Base-by-base conservation (phyloP, 2,329 filamentous ascomycete genomes). In the Myriosclerotinia curreyana region DNA sequence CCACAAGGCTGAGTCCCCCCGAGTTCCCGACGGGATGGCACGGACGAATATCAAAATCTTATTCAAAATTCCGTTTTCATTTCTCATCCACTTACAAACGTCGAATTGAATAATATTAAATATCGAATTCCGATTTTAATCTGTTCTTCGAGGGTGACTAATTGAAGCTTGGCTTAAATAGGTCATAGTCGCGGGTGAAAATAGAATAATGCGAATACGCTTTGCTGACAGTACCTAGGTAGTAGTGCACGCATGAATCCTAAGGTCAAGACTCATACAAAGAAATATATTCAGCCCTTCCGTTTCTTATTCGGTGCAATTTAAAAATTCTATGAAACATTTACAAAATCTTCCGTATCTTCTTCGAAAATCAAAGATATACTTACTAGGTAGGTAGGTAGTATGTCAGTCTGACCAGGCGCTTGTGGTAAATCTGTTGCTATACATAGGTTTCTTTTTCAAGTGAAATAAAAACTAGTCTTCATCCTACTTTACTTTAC, bases 1-100 rank as follows among this genome's bases (percentile, higher is more conserved):
- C 52, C 22, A 40, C 54, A 63, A 63, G 60, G 52, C 55, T 59
- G 42, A 59, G 8, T 17, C 22, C n/a, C n/a, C n/a, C n/a, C n/a
- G n/a, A n/a, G n/a, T n/a, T n/a, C n/a, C 31, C 5, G n/a, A 31
- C 36, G 28, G 44, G 31, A 22, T 31, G 36, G 36, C 36, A 14
- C 9, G 36, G n/a, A n/a, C 8, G 20, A 14, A 20, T 11, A 59
- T 25, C 28, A 36, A 36, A 36, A 25, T 58, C 28, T 17, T 25
- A 22, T 46, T 31, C 50, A 36, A 4, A 36, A 46, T 34, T 20
- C 54, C 31, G 25, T 17, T 46, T 46, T 9, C 17, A 6, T n/a
- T 58, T 25, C 25, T 48, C 55, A 36, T 2, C 42, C 55, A 58
- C 14, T 58, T 9, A 51, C 44, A 51, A n/a, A 3, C 44, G 7